Conservation (phyloP, 768 basidiomycete species). For the Exsudoporus frostii region DNA sequence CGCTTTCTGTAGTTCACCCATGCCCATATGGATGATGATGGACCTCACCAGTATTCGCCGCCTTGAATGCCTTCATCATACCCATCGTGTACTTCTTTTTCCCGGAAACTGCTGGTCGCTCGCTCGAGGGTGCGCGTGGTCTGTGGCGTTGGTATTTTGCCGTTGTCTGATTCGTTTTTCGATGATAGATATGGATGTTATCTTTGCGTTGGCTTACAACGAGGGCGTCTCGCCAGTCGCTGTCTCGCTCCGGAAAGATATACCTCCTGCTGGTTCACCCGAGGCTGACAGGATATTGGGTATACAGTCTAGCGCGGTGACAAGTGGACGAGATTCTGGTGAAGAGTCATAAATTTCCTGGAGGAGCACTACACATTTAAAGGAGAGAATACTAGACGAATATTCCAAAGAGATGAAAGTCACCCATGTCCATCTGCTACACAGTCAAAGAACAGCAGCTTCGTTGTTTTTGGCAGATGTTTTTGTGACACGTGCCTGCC, state of each 20-base stretch:
- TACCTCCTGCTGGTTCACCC: conserved; percentile 42
- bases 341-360: background rate
- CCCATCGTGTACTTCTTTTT: conserved; percentile 60
- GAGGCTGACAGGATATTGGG: conserved; percentile 45
- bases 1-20: conserved; percentile 1
- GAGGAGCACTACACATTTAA: background rate
- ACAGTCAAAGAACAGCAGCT: background rate
- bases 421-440: background rate
- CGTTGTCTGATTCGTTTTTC: background rate
- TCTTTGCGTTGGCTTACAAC: conserved; percentile 44
- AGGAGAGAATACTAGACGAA: background rate
- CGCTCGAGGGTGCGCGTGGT: conserved; percentile 44
- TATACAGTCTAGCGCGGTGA: conserved; percentile 15
- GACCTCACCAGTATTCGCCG: conserved; percentile 45
- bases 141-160: too few species aligned
- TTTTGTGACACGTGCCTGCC: conserved; percentile 21
- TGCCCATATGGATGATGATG: background rate
- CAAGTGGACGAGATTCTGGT: conserved; percentile 3
- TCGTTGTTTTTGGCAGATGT: background rate
- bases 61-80: conserved; percentile 53
- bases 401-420: background rate
- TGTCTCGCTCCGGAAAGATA: conserved; percentile 43
- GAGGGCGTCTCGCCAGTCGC: conserved; percentile 43
- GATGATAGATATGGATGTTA: conserved; percentile 41
- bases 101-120: conserved; percentile 59